Conservation (phyloP, 2,329 filamentous ascomycete genomes). For the Penicillium sclerotiorum region DNA sequence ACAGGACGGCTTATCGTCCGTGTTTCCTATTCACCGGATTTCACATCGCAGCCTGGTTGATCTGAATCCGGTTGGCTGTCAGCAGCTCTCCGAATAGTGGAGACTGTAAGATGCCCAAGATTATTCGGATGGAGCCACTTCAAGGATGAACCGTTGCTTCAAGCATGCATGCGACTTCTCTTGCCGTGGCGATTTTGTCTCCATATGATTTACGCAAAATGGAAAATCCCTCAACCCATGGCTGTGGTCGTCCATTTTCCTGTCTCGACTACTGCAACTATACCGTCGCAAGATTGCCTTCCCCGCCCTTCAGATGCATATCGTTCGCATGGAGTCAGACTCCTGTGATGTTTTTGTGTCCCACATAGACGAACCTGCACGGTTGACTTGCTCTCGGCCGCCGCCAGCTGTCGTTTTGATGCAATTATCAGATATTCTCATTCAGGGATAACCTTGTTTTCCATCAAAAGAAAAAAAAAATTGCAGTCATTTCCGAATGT, state of each 20-base stretch:
- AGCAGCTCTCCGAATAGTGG: constrained; percentile 35
- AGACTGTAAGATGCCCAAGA: constrained; percentile 38
- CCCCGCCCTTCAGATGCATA: constrained; percentile 33
- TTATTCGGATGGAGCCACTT: constrained; percentile 33
- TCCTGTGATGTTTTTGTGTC: constrained; percentile 29
- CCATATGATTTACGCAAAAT: constrained; percentile 31
- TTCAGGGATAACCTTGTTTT: constrained; percentile 30
- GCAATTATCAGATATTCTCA: constrained; percentile 28
- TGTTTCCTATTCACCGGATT: constrained; percentile 33
- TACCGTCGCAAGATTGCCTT: constrained; percentile 28
- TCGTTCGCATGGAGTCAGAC: constrained; percentile 32
- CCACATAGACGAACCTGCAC: constrained; percentile 39
- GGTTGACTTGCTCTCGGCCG: constrained; percentile 28
- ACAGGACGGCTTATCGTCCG: constrained; percentile 37
- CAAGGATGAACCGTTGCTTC: constrained; percentile 39
- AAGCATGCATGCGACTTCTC: constrained; percentile 40
- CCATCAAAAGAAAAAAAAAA: constrained; percentile 23
- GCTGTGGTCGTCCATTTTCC: constrained; percentile 23
- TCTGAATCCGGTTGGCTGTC: constrained; percentile 37
- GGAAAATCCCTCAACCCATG: constrained; percentile 42
- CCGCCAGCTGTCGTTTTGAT: constrained; percentile 41
- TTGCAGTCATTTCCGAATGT: constrained; percentile 25
- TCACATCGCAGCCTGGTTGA: constrained; percentile 31
- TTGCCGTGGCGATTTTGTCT: constrained; percentile 40
- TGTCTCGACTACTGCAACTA: constrained; percentile 34